Base-by-base conservation (phyloP, 2,329 filamentous ascomycete genomes). In the Paracoccidioides lutzii region DNA sequence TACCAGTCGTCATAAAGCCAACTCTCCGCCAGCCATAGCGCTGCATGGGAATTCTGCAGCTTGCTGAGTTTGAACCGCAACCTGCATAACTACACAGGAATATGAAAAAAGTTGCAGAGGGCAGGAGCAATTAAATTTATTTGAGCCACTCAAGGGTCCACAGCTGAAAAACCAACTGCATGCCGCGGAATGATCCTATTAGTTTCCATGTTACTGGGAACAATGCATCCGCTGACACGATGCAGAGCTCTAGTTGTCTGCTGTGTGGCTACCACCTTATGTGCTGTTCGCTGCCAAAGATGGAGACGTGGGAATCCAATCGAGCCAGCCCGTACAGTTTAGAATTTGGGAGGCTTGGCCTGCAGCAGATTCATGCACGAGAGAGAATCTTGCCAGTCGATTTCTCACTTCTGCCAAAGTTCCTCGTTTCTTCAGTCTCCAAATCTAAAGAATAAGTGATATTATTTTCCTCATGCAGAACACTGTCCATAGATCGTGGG, bases 181-280 rank as follows among this genome's bases (percentile, higher is more conserved):
- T 22, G 0, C 49, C 49, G 49, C 49, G 49, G 49, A 52, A 14
- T 32, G 49, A 41, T 41, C 49, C 49, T 52, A 52, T 52, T 52
- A 52, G 49, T 52, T 52, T 40, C 49, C 49, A 38, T 52, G 32
- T 32, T 37, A 38, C 49, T 52, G 49, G 48, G 49, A 52, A 42
- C 5, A n/a, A 15, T 37, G 22, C 28, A n/a, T 41, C 49, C 49
- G 41, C 28, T 30, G 35, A 52, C 22, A 32, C 12, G 8, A 15
- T n/a, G 22, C 28, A 32, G 15, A 42, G 32, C 46, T 49, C 28
- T 32, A 49, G 22, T 22, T 22, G 46, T 1, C 12, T 35, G 35
- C 33, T 37, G 46, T 32, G 37, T 22, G n/a, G 5, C 32, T 7
- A 22, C 12, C 46, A 22, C 33, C 33, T 35, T 35, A 49, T 49